Evolutionary conservation across 768 basidiomycete species (phyloP), one percentile per base, ranked within the genome.

Genomic region (Chalciporus chontae): DNA sequence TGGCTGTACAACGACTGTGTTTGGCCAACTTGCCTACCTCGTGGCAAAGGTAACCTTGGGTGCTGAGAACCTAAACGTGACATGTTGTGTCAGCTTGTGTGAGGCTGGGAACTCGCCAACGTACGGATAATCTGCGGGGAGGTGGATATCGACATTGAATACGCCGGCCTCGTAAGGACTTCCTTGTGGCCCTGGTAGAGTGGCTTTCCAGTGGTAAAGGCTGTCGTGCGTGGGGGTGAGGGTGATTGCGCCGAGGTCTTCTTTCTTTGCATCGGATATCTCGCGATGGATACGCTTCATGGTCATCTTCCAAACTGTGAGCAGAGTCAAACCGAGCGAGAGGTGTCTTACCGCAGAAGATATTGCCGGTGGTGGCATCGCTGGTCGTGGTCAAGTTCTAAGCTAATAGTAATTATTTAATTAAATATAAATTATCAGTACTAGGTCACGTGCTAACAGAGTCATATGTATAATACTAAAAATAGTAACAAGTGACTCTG

Each of bases 281-380:
- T 93, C 90, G 51, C 87, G 84, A 55, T 87, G 80, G 36, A 93
- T 92, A 39, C 90, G 85, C 71, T 90, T 92, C 57, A 89, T 67
- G 6, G 90, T 87, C 60, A 79, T 81, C 78, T 79, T 40, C 6
- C 13, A 27, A 11, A 34, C 21, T 8, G 47, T 64, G 40, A 65
- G 60, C 29, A 11, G 29, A 11, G 23, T 7, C 2, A 4, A 31
- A 1, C 24, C 18, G 10, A 18, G 14, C 11, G 8, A 32, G 6
- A 14, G 3, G 31, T 1, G n/a, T 5, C 66, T 31, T 46, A 50
- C 66, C 41, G 50, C 21, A 34, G 63, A 65, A 14, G 65, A 61
- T n/a, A 38, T 40, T 40, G 40, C 10, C 15, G 40, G 23, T 41
- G 19, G 39, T 23, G 17, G 9, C 18, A 26, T 7, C 3, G 26